Percentiles rank a stretch among this genome's conserved stretches.
These are phyloP conservation scores for Septoria petroselini DNA, from an alignment of 2,329 filamentous ascomycete genomes.

Conservation along the genomic window DNA sequence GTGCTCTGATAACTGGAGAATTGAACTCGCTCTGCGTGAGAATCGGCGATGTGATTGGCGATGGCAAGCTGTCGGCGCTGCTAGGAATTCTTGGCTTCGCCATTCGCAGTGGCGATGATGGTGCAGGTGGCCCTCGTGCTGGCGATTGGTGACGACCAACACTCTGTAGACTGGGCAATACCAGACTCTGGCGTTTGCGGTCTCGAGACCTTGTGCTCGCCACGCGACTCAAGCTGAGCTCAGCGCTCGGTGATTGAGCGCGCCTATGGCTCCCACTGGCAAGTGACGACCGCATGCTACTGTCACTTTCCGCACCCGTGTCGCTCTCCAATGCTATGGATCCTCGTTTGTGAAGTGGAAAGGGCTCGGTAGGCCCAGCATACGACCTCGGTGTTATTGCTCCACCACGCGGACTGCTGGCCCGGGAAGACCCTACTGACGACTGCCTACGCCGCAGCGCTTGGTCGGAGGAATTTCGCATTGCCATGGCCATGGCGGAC, in stretches of 20 bases:
- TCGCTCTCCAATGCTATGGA: constrained; percentile 83
- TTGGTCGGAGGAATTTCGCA: constrained; percentile 54
- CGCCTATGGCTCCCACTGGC: constrained; percentile 56
- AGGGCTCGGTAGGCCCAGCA: constrained; percentile 52
- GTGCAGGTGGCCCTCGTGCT: constrained; percentile 67
- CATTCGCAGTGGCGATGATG: constrained; percentile 75
- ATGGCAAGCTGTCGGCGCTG: constrained; percentile 64
- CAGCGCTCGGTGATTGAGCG: constrained; percentile 87
- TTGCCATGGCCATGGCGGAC: constrained; percentile 56
- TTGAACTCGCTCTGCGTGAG: constrained; percentile 77
- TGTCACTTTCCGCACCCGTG: constrained; percentile 77
- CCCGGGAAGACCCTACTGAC: constrained; percentile 72
- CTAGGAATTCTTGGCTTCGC: constrained; percentile 71
- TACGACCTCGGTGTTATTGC: constrained; percentile 88
- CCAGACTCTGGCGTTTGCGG: constrained; percentile 80
- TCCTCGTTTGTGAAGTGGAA: constrained; percentile 66
- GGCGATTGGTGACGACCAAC: constrained; percentile 88
- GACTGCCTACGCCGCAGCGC: constrained; percentile 52
- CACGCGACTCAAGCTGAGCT: constrained; percentile 71
- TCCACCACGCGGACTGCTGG: constrained; percentile 72
- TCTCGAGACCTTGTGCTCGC: constrained; percentile 67
- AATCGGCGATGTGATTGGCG: constrained; percentile 86
- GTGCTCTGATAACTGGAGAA: constrained; percentile 62
- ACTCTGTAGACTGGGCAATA: constrained; percentile 65
- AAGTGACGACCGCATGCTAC: constrained; percentile 78